Evolutionary conservation across 192 early-diverging fungal genomes (phyloP).

Genomic region (Chytriomyces hyalinus): DNA sequence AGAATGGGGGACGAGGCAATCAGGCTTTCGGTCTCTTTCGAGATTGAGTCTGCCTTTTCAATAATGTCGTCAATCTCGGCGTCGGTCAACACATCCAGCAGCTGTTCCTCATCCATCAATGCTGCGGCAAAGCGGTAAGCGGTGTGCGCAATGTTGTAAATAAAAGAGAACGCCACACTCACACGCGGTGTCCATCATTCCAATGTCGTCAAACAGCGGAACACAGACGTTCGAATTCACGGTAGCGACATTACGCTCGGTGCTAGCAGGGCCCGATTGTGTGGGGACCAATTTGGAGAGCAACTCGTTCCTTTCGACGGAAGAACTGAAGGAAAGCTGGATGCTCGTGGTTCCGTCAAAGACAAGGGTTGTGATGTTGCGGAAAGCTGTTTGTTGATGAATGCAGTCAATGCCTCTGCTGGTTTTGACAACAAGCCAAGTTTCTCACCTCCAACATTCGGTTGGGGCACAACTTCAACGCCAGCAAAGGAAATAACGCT

Average conservation of each 20-base stretch:
- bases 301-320: background rate
- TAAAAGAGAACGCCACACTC: background rate
- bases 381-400: background rate
- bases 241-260: background rate
- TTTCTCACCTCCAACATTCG: conserved; percentile 11
- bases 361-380: background rate
- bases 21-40: background rate
- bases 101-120: background rate
- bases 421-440: background rate
- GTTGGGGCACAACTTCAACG: background rate
- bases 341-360: conserved; percentile 21
- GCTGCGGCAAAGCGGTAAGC: background rate
- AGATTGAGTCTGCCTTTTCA: background rate
- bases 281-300: background rate
- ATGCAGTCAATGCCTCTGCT: background rate
- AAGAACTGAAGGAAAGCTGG: conserved; percentile 1
- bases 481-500: conserved; percentile 15
- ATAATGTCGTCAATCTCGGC: conserved; percentile 18
- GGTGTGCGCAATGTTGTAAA: background rate
- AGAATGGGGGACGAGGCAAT: background rate
- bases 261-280: background rate
- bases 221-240: background rate
- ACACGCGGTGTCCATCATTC: background rate
- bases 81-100: conserved; percentile 9
- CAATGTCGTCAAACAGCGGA: conserved; percentile 12